Percentiles rank a stretch among this genome's conserved stretches.
phyloP scores from a whole-genome alignment of 139 green algal genomes.

The Coelastrella sp. region DNA sequence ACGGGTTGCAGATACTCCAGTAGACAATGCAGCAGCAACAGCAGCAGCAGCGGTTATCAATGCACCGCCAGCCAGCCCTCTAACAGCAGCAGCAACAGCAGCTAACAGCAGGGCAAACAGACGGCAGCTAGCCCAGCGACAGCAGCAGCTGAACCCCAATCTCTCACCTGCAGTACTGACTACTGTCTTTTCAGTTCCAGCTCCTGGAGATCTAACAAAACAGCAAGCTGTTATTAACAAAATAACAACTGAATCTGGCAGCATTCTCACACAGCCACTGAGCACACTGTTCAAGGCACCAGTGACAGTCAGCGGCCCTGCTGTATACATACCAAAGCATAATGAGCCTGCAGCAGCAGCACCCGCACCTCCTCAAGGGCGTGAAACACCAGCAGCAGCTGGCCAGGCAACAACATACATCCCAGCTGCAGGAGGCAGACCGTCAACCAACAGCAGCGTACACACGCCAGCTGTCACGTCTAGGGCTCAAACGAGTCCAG shows the following conservation, averaged over 20 bases:
- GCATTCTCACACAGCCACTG: background rate
- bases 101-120: background rate
- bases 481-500: background rate
- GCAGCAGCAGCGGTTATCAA: background rate
- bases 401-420: too few species aligned
- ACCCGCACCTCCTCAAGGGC: background rate
- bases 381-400: background rate
- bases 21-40: background rate
- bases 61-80: too few species aligned
- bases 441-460: background rate
- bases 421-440: too few species aligned
- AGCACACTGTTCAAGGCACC: background rate
- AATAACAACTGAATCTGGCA: background rate
- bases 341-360: background rate
- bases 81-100: conserved; percentile 6
- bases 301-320: background rate
- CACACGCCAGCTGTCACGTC: background rate
- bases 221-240: background rate
- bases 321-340: background rate
- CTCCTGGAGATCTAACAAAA: background rate
- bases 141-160: background rate
- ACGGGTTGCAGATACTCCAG: background rate
- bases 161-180: background rate
- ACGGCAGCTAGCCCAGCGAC: background rate
- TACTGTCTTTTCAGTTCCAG: conserved; percentile 18